Evolutionary conservation across 768 basidiomycete species (phyloP).

Genomic region (Lentinula boryana): DNA sequence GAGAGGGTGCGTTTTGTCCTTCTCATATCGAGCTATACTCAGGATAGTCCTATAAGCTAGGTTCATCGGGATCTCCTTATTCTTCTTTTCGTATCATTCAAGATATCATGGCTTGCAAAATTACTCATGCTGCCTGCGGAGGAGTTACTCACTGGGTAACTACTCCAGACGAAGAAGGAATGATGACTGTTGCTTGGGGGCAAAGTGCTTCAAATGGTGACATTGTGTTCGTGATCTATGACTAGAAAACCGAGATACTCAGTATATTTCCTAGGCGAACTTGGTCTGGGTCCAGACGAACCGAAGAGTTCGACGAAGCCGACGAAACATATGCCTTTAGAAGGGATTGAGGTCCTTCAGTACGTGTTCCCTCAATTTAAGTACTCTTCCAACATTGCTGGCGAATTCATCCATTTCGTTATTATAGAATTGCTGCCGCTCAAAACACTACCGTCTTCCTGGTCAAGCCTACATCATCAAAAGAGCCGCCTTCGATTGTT

Average conservation of each 20-base stretch:
- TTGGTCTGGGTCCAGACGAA: constrained; percentile 74
- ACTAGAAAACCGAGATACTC: background rate
- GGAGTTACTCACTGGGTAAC: constrained; percentile 88
- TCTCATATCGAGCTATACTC: background rate
- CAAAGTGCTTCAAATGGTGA: constrained; percentile 82
- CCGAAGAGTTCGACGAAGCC: constrained; percentile 88
- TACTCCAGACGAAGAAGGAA: constrained; percentile 66
- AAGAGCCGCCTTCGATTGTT: background rate
- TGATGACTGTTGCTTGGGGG: constrained; percentile 84
- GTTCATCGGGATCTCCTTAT: constrained; percentile 85
- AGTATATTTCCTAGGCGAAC: constrained; percentile 45
- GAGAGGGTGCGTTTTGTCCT: constrained; percentile 57
- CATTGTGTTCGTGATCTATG: background rate
- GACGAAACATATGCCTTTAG: constrained; percentile 59
- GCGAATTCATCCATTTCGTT: background rate
- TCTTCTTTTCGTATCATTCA: constrained; percentile 83
- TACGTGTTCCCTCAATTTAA: constrained; percentile 22
- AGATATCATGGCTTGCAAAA: constrained; percentile 85
- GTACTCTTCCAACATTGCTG: background rate
- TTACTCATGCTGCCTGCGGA: constrained; percentile 62
- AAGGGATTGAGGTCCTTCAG: constrained; percentile 78
- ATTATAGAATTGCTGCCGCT: constrained; percentile 67
- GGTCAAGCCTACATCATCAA: constrained; percentile 42
- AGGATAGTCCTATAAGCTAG: constrained; percentile 27
- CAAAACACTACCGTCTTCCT: constrained; percentile 86